A percentile compares a stretch with the other conserved stretches of the same genome.
Evolutionary conservation across 2,329 filamentous ascomycete species (phyloP).

Genomic region (Piedraia hortae): DNA sequence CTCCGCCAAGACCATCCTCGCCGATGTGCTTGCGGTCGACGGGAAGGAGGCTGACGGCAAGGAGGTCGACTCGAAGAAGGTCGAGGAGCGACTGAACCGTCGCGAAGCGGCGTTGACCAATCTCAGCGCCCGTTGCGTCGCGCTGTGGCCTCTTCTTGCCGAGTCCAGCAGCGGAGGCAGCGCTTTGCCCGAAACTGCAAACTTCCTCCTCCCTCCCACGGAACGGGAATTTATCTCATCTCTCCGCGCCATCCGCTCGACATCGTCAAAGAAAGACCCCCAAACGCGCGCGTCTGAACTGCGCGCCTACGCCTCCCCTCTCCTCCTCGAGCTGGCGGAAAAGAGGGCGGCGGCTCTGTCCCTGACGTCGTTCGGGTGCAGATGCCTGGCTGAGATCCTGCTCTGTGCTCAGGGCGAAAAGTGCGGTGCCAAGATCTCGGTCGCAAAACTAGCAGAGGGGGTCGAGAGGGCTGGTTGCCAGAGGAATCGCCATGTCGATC

Average conservation of each 20-base stretch:
- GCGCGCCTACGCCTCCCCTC: conserved; percentile 42
- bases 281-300: conserved; percentile 50
- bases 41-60: too few species aligned
- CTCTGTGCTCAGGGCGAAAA: conserved; percentile 43
- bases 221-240: conserved; percentile 41
- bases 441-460: conserved; percentile 20
- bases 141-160: conserved; percentile 57
- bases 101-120: conserved; percentile 41
- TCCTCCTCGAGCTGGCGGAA: conserved; percentile 46
- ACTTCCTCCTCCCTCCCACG: conserved; percentile 38
- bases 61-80: conserved; percentile 21
- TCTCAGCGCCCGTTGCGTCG: conserved; percentile 32
- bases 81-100: conserved; percentile 19
- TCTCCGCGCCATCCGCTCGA: conserved; percentile 49
- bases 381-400: conserved; percentile 60
- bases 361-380: conserved; percentile 55
- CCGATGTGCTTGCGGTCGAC: conserved; percentile 63
- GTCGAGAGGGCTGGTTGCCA: conserved; percentile 15
- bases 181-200: too few species aligned
- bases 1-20: conserved; percentile 58
- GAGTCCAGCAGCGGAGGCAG: too few species aligned
- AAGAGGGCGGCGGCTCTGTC: conserved; percentile 40
- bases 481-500: conserved; percentile 38
- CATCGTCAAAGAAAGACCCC: conserved; percentile 80
- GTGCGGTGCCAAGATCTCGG: conserved; percentile 33